Conservation (phyloP, 345 rosid species). For the Durio zibethinus region DNA sequence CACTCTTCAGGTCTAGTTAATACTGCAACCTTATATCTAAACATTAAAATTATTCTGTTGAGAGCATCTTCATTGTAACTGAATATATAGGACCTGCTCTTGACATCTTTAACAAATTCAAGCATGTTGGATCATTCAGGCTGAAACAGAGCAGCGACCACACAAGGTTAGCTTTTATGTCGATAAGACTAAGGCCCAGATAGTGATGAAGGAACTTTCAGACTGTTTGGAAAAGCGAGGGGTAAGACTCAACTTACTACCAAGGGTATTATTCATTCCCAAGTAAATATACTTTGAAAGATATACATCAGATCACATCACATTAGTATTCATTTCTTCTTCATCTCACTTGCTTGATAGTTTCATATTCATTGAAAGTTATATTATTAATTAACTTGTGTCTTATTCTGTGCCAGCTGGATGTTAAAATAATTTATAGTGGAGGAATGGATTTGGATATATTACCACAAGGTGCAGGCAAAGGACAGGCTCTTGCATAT, state of each 20-base stretch:
- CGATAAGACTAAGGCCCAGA: conserved; percentile 74
- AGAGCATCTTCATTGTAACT: neutral
- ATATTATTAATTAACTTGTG: neutral
- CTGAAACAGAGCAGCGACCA: conserved; percentile 84
- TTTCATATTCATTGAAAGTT: neutral
- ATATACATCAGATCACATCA: neutral
- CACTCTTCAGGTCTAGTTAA: conserved; percentile 98
- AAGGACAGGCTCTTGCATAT: conserved; percentile 97
- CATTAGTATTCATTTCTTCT: neutral
- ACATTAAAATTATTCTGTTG: neutral
- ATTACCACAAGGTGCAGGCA: conserved; percentile 94
- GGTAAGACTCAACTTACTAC: conserved; percentile 41
- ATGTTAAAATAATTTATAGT: conserved; percentile 88
- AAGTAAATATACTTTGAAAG: conserved; percentile 2
- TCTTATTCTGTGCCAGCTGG: conserved; percentile 51
- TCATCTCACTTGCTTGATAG: conserved; percentile 4
- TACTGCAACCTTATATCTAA: conserved; percentile 7
- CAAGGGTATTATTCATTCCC: neutral
- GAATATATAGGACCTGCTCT: conserved; percentile 1
- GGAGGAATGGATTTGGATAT: conserved; percentile 96
- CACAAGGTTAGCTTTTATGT: conserved; percentile 93
- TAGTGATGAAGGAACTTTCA: conserved; percentile 56
- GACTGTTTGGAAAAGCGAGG: conserved; percentile 55
- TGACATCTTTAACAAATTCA: conserved; percentile 10
- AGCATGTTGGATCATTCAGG: conserved; percentile 41